Base-by-base conservation (phyloP, 2,329 filamentous ascomycete genomes). In the Colletotrichum camelliae region DNA sequence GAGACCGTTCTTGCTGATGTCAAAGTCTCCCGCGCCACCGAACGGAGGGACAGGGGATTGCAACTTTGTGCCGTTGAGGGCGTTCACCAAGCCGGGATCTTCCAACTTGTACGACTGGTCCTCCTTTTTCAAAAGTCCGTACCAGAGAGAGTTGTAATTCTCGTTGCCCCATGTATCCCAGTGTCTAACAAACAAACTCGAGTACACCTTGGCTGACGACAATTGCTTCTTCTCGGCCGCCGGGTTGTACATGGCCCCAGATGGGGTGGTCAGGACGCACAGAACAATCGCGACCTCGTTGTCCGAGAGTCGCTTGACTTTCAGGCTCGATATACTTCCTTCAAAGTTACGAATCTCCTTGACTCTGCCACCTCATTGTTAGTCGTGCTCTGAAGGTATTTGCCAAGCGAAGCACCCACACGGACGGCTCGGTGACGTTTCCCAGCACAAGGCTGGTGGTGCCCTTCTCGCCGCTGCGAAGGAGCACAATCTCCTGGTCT, bases 21-120 rank as follows among this genome's bases (percentile, higher is more conserved):
- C 95, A 80, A 96, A 98, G 83, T 97, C 93, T n/a, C 92, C 91
- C 1, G 91, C 86, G 24, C 94, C 95, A 5, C 96, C 96, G 80
- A 98, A 97, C 0, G 95, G 93, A 65, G 90, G 92, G 21, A 96
- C 91, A 0, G 94, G 96, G 66, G 87, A 93, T 80, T 91, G 93
- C 33, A 94, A 87, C 21, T 83, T 79, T 0, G 89, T 92, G 18
- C 88, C 90, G 15, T 89, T 88, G 55, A 96, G 86, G 4, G 93
- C 91, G 80, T 96, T 96, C 70, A 86, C 88, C 60, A 95, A 84
- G 1, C 87, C 85, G 2, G 84, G 81, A 4, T 82, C 79, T 60
- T 86, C 84, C 18, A 91, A 84, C 31, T 80, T 81, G 81, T 86
- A 90, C n/a, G 78, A 71, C 16, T 79, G 83, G 16, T 83, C 82